Evolutionary conservation across 129 eudicot species (phyloP), one percentile per base, ranked within the genome.

Genomic region (Smallanthus sonchifolius): DNA sequence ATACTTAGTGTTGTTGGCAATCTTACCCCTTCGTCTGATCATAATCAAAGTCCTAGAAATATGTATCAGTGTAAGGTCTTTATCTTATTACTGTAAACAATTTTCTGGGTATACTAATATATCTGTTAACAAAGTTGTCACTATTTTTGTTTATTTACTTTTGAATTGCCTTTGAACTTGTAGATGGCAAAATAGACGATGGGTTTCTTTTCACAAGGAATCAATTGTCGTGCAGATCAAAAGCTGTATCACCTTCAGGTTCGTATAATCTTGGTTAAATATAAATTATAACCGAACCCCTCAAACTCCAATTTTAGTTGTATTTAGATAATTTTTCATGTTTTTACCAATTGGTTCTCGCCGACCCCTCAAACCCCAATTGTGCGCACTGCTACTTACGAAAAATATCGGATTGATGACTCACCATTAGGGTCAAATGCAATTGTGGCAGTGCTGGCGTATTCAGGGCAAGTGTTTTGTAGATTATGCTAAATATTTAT

Each of bases 1-100:
- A n/a, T n/a, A n/a, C n/a, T n/a, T n/a, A n/a, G n/a, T n/a, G n/a
- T n/a, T n/a, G n/a, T n/a, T n/a, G n/a, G n/a, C n/a, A n/a, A n/a
- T n/a, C n/a, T n/a, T 52, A 94, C 98, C 63, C 98, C 98, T 45
- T 94, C 92, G 96, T 94, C 97, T 78, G 90, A 94, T 76, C 98
- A 94, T 81, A 94, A 94, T 80, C 98, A 94, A 85, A 94, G 98
- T 48, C 98, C 98, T 32, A 91, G 98, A 42, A 90, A 90, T 82
- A 90, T 94, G 98, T 94, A 94, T 77, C 98, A 94, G 89, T 94
- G 97, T 67, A 97, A 94, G 98, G 98, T 94, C 39, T 19, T 52
- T 69, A 74, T 80, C 17, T 65, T 56, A 1, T 24, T 14, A 38
- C 38, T 28, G n/a, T 17, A 54, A 30, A 7, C 48, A 6, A 47